A percentile compares a stretch with the other conserved stretches of the same genome.
Evolutionary conservation across 139 green algal species (phyloP).

Genomic region (Picochlorum sp.): DNA sequence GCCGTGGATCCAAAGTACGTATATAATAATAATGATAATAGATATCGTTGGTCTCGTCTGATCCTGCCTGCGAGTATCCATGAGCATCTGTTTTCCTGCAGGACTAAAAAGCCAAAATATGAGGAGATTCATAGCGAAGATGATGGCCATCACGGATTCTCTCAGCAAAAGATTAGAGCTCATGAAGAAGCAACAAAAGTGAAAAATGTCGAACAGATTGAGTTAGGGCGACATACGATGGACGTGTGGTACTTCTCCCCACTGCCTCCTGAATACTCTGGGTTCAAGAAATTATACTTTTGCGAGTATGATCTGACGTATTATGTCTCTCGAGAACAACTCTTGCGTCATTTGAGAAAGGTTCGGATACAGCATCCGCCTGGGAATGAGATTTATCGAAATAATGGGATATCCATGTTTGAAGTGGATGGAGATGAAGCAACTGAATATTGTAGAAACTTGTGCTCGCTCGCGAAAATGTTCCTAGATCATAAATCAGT

Average conservation of each 20-base stretch:
- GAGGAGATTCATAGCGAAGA: conserved; percentile 57
- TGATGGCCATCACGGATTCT: conserved; percentile 78
- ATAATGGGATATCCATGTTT: conserved; percentile 73
- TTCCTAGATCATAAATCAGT: conserved; percentile 99
- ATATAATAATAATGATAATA: not conserved
- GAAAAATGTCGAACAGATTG: conserved; percentile 88
- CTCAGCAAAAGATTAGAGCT: conserved; percentile 68
- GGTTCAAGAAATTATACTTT: conserved; percentile 91
- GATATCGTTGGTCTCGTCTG: not conserved
- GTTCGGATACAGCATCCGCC: conserved; percentile 79
- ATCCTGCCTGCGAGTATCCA: no score
- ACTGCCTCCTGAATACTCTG: conserved; percentile 78
- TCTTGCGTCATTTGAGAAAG: conserved; percentile 84
- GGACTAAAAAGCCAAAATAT: conserved; percentile 41
- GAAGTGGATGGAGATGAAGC: conserved; percentile 88
- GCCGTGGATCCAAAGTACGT: conserved; percentile 10
- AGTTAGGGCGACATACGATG: conserved; percentile 84
- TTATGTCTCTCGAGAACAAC: conserved; percentile 60
- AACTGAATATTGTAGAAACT: conserved; percentile 88
- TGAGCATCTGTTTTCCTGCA: not conserved
- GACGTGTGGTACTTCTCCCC: conserved; percentile 97
- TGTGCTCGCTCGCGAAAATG: conserved; percentile 96
- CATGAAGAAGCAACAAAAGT: conserved; percentile 98
- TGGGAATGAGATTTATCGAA: conserved; percentile 92
- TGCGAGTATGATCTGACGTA: conserved; percentile 82